Evolutionary conservation across 1,139 yeast species (phyloP).

Genomic region (Saccharomyces hybrid): DNA sequence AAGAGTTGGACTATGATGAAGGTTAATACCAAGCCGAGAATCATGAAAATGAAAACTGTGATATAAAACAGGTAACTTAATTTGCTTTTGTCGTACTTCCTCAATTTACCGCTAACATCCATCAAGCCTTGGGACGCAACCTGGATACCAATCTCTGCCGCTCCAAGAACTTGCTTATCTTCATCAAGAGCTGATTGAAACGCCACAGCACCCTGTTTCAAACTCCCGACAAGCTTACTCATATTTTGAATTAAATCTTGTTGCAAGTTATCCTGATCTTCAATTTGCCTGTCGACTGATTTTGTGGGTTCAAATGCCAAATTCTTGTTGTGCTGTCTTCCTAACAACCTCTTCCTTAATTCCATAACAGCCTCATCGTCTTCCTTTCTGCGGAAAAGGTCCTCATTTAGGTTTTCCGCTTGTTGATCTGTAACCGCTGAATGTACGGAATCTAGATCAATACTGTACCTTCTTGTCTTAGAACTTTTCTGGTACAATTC

Average conservation of each 20-base stretch:
- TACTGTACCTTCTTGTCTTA: slow-evolving; percentile 24
- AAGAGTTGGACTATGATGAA: slow-evolving; percentile 33
- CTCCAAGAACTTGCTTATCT: slow-evolving; percentile 33
- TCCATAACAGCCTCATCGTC: slow-evolving; percentile 28
- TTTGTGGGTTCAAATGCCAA: slow-evolving; percentile 12
- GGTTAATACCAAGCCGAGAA: slow-evolving; percentile 31
- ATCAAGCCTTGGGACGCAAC: slow-evolving; percentile 33
- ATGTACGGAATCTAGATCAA: slow-evolving; percentile 24
- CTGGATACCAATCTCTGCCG: slow-evolving; percentile 37
- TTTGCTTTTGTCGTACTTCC: slow-evolving; percentile 29
- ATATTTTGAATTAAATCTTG: slow-evolving; percentile 33
- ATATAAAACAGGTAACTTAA: slow-evolving; percentile 32
- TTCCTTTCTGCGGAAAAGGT: slow-evolving; percentile 4
- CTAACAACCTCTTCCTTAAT: slow-evolving; percentile 30
- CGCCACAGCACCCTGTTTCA: slow-evolving; percentile 36
- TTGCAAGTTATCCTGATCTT: slow-evolving; percentile 34
- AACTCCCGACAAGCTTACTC: slow-evolving; percentile 31
- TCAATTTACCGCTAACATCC: slow-evolving; percentile 27
- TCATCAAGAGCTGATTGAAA: slow-evolving; percentile 35
- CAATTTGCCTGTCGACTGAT: slow-evolving; percentile 31
- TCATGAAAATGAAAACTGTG: slow-evolving; percentile 23
- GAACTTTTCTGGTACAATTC: slow-evolving; percentile 11
- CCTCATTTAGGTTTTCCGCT: slow-evolving; percentile 3
- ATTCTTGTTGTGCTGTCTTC: slow-evolving; percentile 11
- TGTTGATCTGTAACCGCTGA: slow-evolving; percentile 3